These are phyloP conservation scores for Lentinula raphanica DNA, from an alignment of 768 basidiomycete genomes.

Conservation along the genomic window DNA sequence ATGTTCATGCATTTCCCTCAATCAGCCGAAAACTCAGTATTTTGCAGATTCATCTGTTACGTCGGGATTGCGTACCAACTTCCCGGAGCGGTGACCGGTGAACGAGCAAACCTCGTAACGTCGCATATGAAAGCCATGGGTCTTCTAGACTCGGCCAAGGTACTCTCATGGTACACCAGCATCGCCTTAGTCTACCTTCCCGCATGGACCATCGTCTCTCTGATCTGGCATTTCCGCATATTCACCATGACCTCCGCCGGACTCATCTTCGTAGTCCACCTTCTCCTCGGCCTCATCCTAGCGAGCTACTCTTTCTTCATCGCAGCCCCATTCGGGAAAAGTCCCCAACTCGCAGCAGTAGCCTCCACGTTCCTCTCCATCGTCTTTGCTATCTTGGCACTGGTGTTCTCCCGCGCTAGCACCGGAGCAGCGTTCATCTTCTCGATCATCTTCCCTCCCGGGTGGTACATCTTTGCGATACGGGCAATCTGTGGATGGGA, in stretches of 20 bases:
- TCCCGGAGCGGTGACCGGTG: constrained; percentile 62
- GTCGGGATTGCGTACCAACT: constrained; percentile 75
- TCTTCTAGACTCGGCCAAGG: constrained; percentile 61
- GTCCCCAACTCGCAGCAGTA: constrained; percentile 67
- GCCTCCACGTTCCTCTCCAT: constrained; percentile 61
- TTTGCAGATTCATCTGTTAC: constrained; percentile 57
- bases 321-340: constrained; percentile 65
- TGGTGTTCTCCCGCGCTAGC: constrained; percentile 40
- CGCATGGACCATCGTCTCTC: constrained; percentile 64
- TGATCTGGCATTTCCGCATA: constrained; percentile 64
- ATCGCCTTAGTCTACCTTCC: constrained; percentile 67
- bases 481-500: constrained; percentile 68
- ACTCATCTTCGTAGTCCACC: constrained; percentile 57
- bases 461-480: constrained; percentile 69
- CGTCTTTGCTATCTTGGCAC: constrained; percentile 60
- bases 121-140: constrained; percentile 81
- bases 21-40: not conserved
- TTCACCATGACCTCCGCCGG: constrained; percentile 56
- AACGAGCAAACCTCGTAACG: constrained; percentile 61
- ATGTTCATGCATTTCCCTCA: constrained; percentile 18
- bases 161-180: constrained; percentile 66
- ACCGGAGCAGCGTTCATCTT: constrained; percentile 54
- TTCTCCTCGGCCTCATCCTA: constrained; percentile 62
- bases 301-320: constrained; percentile 72
- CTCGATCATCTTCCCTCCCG: constrained; percentile 68